These are phyloP conservation scores for Daldinia decipiens DNA, from an alignment of 495 filamentous ascomycete genomes.

Conservation along the genomic window DNA sequence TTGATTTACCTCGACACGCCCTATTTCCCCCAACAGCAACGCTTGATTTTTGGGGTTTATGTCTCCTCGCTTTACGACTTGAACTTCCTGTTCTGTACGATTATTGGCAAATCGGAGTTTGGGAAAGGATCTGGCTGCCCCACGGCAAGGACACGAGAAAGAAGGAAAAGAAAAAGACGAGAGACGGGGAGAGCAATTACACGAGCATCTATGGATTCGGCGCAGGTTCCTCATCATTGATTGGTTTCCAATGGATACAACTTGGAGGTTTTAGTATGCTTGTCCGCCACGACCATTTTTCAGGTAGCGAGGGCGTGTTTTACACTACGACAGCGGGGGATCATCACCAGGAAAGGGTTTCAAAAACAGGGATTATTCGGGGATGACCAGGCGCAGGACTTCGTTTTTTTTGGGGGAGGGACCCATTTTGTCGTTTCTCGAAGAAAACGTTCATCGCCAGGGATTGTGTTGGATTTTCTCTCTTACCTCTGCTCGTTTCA, in stretches of 20 bases:
- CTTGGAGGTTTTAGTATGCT: constrained; percentile 31
- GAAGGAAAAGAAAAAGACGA: constrained; percentile 9
- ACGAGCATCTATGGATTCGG: constrained; percentile 40
- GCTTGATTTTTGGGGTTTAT: constrained; percentile 25
- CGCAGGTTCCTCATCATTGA: constrained; percentile 35
- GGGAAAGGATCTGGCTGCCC: constrained; percentile 47
- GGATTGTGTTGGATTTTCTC: constrained; percentile 28
- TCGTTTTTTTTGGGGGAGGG: constrained; percentile 22
- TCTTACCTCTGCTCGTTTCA: constrained; percentile 35
- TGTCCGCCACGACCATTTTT: constrained; percentile 34
- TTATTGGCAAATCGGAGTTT: constrained; percentile 50
- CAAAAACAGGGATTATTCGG: constrained; percentile 36
- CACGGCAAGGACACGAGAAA: constrained; percentile 44
- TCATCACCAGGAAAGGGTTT: constrained; percentile 39
- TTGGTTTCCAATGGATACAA: constrained; percentile 35
- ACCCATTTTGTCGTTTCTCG: constrained; percentile 24
- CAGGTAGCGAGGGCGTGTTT: constrained; percentile 36
- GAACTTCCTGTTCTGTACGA: constrained; percentile 47
- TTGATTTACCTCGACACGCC: constrained; percentile 34
- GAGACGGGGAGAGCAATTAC: constrained; percentile 33
- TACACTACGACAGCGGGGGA: constrained; percentile 37
- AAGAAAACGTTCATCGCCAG: constrained; percentile 13
- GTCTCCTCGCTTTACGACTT: constrained; percentile 36
- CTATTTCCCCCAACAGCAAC: constrained; percentile 34
- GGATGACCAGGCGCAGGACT: constrained; percentile 42